Base-by-base conservation (phyloP, 352 stramenopile species). In the Phytopythium montanum region DNA sequence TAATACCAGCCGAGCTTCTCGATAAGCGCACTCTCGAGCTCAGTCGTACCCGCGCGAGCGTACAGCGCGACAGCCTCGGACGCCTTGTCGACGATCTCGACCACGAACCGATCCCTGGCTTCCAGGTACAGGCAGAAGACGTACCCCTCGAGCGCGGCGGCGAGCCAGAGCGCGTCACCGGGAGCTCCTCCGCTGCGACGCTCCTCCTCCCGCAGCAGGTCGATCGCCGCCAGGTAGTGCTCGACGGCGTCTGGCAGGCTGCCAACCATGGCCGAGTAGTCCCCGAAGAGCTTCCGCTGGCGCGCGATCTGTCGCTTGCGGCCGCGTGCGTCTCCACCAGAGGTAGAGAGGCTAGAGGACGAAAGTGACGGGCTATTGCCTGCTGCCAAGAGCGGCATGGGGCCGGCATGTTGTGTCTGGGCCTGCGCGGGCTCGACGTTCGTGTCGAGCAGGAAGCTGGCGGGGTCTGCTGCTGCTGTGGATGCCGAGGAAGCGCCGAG, bases 181-280 rank as follows among this genome's bases (percentile, higher is more conserved):
- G 59, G 38, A 0, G 65, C 55, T 0, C 75, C 72, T 4, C 64
- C 64, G 67, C 79, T 91, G 26, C 76, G 77, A 52, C 84, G 71
- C 56, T 94, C 87, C 64, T 94, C 84, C 33, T 95, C 85, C 0
- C 75, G 71, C 14, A 95, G 64, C 59, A 92, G 70, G 42, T 95
- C 85, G 6, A 94, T 72, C 10, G 84, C 85, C 0, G 73, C 52
- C 0, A 73, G 61, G 53, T 94, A 95, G 56, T 91, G 85, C 42
- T 90, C 76, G 10, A 90, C 33, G 1, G 87, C 87, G 29, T 89
- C 79, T 1, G 78, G 72, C 5, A 90, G 36, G 33, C 81, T 92
- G 36, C 70, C 73, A 26, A 92, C 64, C 2, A 95, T 70, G 34
- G 90, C 66, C 13, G 76, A 76, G 61, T 92, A 95, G 56, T 95